Conservation (phyloP, 2,329 filamentous ascomycete genomes). For the Cladosporium halotolerans region DNA sequence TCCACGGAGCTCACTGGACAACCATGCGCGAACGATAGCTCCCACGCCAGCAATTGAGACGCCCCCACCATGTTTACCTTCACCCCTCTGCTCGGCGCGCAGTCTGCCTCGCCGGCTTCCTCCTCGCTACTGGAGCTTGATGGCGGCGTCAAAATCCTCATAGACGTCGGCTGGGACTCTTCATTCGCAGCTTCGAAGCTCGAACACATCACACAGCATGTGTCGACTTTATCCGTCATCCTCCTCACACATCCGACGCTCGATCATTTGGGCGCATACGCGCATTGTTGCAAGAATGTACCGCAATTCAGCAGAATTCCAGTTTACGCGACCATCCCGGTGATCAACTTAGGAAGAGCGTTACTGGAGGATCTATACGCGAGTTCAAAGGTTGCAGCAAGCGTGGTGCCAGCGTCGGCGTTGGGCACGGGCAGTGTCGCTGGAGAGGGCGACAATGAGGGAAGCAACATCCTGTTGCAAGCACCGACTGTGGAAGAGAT, state of each 20-base stretch:
- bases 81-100: constrained; percentile 83
- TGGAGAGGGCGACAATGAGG: constrained; percentile 16
- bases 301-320: constrained; percentile 87
- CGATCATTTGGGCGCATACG: constrained; percentile 85
- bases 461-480: constrained; percentile 53
- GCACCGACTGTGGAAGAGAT: constrained; percentile 84
- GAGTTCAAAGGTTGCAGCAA: constrained; percentile 80
- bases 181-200: constrained; percentile 77
- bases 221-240: constrained; percentile 85
- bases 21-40: constrained; percentile 5
- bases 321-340: constrained; percentile 87
- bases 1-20: background rate
- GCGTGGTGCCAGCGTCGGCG: constrained; percentile 67
- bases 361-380: constrained; percentile 87
- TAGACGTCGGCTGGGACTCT: constrained; percentile 96
- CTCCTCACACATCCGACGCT: constrained; percentile 91
- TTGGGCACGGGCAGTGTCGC: constrained; percentile 49
- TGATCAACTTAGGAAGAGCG: constrained; percentile 87
- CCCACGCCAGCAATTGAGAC: background rate
- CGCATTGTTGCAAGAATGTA: constrained; percentile 94
- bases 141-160: constrained; percentile 88
- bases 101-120: constrained; percentile 77
- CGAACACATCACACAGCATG: constrained; percentile 83
- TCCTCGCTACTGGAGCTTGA: constrained; percentile 96
- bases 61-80: constrained; percentile 79